Evolutionary conservation across 257 asterid genomes (phyloP), one percentile per base, ranked within the genome.

Genomic region (Lantana camara): DNA sequence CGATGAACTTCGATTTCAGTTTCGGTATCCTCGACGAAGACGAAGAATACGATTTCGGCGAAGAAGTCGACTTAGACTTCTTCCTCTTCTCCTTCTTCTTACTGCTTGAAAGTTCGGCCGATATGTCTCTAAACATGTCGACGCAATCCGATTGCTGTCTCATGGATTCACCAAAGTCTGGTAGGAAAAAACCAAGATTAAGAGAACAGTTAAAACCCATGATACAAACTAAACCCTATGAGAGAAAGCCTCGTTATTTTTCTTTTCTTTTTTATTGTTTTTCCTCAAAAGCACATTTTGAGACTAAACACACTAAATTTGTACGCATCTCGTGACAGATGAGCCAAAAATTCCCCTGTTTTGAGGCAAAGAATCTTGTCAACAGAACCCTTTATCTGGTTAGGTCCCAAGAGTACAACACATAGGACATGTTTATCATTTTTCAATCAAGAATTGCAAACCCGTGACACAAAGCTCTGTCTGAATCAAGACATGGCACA

Each of bases 31-130:
- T 75, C 4, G 90, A 61, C 19, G 88, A 70, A 17, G 80, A 70
- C 9, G 85, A 71, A 19, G 80, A 58, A 13, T 53, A 60, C 5
- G 87, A 78, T 56, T 63, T 76, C 0, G 82, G 81, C 15, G 91
- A 83, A 22, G 80, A 71, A 37, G 60, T 55, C 7, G 88, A 79
- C 57, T 77, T 83, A 16, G 64, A 23, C 78, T 86, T 89, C 80
- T 82, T 85, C 73, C 91, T 71, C 54, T 65, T 87, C 63, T 74
- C 90, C 71, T 87, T 81, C 70, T 87, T 87, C 44, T 75, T 74
- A 9, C 66, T 67, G 19, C 21, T 60, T 13, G 74, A 82, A 38
- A 55, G 64, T 22, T 73, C 80, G 0, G 82, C 9, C 1, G 88
- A 44, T 23, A 53, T 19, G 20, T 76, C 83, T 60, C 63, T 79